Evolutionary conservation across 306 rosid species (phyloP), one percentile per base, ranked within the genome.

Genomic region (Prunus mume): DNA sequence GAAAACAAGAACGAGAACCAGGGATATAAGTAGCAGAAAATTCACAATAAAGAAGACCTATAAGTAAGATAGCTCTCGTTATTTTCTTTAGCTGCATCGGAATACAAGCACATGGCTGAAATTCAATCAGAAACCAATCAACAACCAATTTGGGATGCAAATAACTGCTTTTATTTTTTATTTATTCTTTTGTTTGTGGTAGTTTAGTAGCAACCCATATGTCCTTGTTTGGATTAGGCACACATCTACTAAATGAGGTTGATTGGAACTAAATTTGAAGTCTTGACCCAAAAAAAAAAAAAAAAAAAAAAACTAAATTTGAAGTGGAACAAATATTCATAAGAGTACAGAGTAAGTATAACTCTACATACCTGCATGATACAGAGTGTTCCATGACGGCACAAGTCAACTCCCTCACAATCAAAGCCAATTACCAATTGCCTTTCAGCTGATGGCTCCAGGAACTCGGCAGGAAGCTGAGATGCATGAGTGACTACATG

Each of bases 361-460:
- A 78, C 38, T 69, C 20, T 24, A 66, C 55, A 76, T 63, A 91
- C 98, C 95, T 93, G 98, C 90, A 93, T 93, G 82, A 93, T 75
- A 76, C 98, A 93, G 51, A 93, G 97, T 13, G 85, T 62, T 57
- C 98, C 98, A 83, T 81, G 65, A 66, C 98, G 91, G 79, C 98
- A 93, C 38, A 93, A 87, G 86, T 91, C 93, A 71, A 84, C 98
- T 11, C 97, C 97, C 87, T 93, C 98, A 68, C 98, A 93, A 73
- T 93, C 98, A 73, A 93, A 93, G 64, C 98, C 98, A 65, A 93
- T 82, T 34, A 91, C 87, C 15, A 91, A 58, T 55, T 75, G 69
- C 70, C 74, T 67, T 24, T 84, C 87, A 30, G 93, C 82, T 8
- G 92, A 91, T 18, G 98, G 98, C 45, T 91, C 86, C 54, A 93